A percentile compares a stretch with the other conserved stretches of the same genome.
Conservation (phyloP, 345 rosid species). For the Combretum micranthum region DNA sequence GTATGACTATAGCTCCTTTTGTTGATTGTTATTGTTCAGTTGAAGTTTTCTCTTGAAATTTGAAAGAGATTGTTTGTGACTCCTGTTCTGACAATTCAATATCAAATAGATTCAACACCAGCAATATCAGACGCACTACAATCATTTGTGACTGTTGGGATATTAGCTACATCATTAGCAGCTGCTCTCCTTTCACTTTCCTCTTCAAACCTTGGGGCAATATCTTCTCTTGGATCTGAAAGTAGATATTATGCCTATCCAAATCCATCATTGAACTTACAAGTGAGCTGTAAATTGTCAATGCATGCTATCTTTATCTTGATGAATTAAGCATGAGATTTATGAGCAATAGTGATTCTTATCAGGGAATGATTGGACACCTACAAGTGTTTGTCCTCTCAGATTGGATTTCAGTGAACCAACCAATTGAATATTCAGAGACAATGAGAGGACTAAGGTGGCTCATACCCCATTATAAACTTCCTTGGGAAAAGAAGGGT, state of each 20-base stretch:
- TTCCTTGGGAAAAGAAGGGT: constrained; percentile 43
- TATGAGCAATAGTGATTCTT: neutral
- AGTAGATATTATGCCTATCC: constrained; percentile 17
- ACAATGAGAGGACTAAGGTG: constrained; percentile 46
- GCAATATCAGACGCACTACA: constrained; percentile 35
- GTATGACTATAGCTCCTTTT: constrained; percentile 17
- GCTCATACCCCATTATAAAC: constrained; percentile 50
- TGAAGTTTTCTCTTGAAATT: too few relatives aligned
- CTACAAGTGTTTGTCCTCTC: constrained; percentile 53
- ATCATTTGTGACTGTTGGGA: constrained; percentile 42
- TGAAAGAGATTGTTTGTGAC: too few relatives aligned
- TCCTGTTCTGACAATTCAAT: neutral
- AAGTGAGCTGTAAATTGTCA: constrained; percentile 17
- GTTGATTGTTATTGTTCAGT: too few relatives aligned
- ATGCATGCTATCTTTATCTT: too few relatives aligned
- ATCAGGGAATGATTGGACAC: constrained; percentile 49
- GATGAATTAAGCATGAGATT: too few relatives aligned
- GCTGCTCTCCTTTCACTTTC: constrained; percentile 39
- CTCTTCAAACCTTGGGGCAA: constrained; percentile 34
- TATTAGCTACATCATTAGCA: constrained; percentile 40
- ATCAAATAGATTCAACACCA: constrained; percentile 31
- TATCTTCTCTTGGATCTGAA: constrained; percentile 11
- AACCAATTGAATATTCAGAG: constrained; percentile 47
- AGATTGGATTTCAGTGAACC: constrained; percentile 37
- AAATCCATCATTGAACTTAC: constrained; percentile 32